phyloP scores from a whole-genome alignment of 73 alveolate genomes.

The Symbiodinium pilosum region DNA sequence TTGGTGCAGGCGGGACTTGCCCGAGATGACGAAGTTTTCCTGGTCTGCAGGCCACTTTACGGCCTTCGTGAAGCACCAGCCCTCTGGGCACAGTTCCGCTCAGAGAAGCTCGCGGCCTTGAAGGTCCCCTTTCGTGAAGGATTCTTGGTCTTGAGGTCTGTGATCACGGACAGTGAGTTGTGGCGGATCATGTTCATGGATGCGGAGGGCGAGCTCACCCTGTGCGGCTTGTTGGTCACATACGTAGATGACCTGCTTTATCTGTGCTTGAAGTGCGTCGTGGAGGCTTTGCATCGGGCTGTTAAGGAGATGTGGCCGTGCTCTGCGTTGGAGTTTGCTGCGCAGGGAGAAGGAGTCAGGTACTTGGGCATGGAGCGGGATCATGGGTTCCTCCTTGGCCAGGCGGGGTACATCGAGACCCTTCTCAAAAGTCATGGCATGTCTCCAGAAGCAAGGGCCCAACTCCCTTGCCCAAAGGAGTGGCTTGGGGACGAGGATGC shows the following conservation, averaged over 20 bases:
- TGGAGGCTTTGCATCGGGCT: not conserved
- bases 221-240: not conserved
- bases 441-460: not conserved
- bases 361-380: not conserved
- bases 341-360: not conserved
- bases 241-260: not conserved
- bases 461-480: not conserved
- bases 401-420: not conserved
- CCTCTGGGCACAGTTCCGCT: not conserved
- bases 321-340: not conserved
- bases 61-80: not conserved
- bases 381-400: not conserved
- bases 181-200: not conserved
- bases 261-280: not conserved
- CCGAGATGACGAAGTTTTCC: not conserved
- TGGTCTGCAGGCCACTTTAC: not conserved
- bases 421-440: not conserved
- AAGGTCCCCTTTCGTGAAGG: not conserved
- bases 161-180: not conserved
- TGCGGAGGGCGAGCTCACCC: not conserved
- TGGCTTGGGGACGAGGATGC: not conserved
- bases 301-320: not conserved
- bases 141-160: not conserved
- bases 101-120: not conserved
- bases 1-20: not conserved